Percentiles rank a stretch among this genome's conserved stretches.
phyloP scores from a whole-genome alignment of 1,284 basidiomycete species.

The Takashimella tepidaria region DNA sequence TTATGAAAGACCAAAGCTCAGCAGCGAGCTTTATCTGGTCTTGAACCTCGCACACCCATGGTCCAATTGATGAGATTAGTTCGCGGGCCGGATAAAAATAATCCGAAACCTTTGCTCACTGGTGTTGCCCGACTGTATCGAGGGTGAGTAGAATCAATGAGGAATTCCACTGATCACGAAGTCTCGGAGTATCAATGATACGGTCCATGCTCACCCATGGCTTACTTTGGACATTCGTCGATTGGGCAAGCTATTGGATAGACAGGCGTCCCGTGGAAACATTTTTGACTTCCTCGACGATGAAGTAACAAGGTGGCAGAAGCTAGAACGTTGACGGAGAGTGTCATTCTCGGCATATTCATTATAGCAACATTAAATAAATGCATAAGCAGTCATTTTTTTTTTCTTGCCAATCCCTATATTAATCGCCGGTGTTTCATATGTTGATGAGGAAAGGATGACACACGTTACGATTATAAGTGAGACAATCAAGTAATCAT shows the following conservation, averaged over 20 bases:
- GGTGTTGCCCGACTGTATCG: constrained; percentile 44
- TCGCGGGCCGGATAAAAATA: constrained; percentile 36
- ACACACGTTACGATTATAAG: too few relatives aligned
- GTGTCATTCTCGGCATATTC: neutral
- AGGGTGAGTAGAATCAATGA: constrained; percentile 25
- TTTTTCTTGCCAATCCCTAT: too few relatives aligned
- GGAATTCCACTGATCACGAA: constrained; percentile 6
- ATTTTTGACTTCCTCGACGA: neutral
- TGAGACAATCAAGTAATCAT: too few relatives aligned
- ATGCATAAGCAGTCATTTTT: neutral
- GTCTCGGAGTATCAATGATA: constrained; percentile 46
- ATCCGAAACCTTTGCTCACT: constrained; percentile 41
- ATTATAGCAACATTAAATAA: neutral
- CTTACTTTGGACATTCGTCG: constrained; percentile 47
- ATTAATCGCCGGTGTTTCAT: neutral
- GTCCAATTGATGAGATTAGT: constrained; percentile 42
- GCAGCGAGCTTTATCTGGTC: constrained; percentile 42
- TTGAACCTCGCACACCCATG: constrained; percentile 35
- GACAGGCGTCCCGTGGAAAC: constrained; percentile 37
- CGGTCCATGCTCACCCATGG: constrained; percentile 48
- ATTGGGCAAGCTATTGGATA: constrained; percentile 41
- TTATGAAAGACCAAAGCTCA: constrained; percentile 44
- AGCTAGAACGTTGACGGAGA: neutral
- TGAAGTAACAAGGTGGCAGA: neutral
- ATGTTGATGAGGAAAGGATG: too few relatives aligned